phyloP scores from a whole-genome alignment of 2,329 filamentous ascomycete species.

The Penicillium sp. region DNA sequence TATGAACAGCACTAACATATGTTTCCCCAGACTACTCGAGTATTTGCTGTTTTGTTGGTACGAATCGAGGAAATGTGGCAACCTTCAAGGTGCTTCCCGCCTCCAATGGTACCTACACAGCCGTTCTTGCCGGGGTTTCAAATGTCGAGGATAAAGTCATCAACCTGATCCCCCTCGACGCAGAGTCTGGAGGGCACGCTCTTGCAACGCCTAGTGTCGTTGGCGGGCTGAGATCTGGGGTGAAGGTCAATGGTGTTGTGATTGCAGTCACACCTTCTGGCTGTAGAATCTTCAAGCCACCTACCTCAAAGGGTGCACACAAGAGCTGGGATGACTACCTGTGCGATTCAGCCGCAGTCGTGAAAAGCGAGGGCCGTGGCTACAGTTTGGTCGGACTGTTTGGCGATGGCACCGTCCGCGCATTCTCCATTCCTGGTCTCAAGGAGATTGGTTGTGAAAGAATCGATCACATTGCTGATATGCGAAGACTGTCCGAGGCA shows the following conservation, averaged over 20 bases:
- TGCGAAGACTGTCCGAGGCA: constrained; percentile 64
- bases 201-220: constrained; percentile 70
- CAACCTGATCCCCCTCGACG: constrained; percentile 71
- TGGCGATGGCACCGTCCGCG: constrained; percentile 72
- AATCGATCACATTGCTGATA: constrained; percentile 65
- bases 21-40: constrained; percentile 69
- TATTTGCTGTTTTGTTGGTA: constrained; percentile 87
- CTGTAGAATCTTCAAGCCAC: constrained; percentile 82
- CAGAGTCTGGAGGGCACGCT: constrained; percentile 70
- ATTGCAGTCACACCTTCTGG: constrained; percentile 70
- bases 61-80: constrained; percentile 72
- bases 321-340: constrained; percentile 80
- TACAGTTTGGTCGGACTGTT: constrained; percentile 80
- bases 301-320: constrained; percentile 80
- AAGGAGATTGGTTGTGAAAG: constrained; percentile 72
- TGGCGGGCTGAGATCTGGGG: constrained; percentile 68
- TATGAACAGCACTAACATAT: constrained; percentile 22
- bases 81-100: constrained; percentile 88
- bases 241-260: constrained; percentile 72
- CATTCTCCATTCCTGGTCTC: constrained; percentile 79
- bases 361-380: constrained; percentile 68
- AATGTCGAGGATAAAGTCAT: constrained; percentile 66
- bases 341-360: constrained; percentile 75
- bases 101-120: constrained; percentile 63
- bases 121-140: constrained; percentile 64